phyloP scores from a whole-genome alignment of 805 yeast genomes.

The Lachancea lanzarotensis region DNA sequence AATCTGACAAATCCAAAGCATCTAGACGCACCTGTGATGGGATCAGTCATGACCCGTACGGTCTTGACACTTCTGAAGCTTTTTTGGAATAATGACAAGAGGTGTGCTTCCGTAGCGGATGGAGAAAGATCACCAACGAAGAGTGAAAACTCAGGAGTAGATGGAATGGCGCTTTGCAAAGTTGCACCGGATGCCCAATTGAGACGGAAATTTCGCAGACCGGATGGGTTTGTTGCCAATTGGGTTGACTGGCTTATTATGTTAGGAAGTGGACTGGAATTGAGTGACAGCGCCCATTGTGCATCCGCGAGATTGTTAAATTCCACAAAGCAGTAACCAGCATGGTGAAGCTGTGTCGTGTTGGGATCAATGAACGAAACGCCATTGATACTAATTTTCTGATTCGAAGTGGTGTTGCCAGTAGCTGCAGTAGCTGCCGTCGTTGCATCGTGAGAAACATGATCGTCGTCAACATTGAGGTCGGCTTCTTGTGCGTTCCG shows the following conservation, averaged over 20 bases:
- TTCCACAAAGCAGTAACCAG: conserved; percentile 76
- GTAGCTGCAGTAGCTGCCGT: too few species aligned
- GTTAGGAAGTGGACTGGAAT: conserved; percentile 61
- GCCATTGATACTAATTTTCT: conserved; percentile 23
- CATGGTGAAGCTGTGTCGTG: conserved; percentile 34
- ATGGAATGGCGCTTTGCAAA: conserved; percentile 59
- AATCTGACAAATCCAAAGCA: conserved; percentile 80
- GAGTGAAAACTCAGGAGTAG: conserved; percentile 67
- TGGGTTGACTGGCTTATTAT: conserved; percentile 20
- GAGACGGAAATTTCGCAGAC: conserved; percentile 58
- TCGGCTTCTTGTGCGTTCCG: too few species aligned
- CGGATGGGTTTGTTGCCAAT: conserved; percentile 28
- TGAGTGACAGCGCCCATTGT: conserved; percentile 56
- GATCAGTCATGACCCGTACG: conserved; percentile 82
- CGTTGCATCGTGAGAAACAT: too few species aligned
- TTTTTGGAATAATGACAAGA: conserved; percentile 63
- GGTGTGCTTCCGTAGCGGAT: conserved; percentile 71
- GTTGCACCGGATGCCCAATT: conserved; percentile 87
- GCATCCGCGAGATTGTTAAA: conserved; percentile 65
- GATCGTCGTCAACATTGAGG: too few species aligned
- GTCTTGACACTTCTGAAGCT: conserved; percentile 63
- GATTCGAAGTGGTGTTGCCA: conserved; percentile 1
- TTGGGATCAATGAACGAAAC: conserved; percentile 30
- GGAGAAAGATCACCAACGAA: conserved; percentile 83
- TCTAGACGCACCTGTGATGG: conserved; percentile 67